These are phyloP conservation scores for Lagerstroemia speciosa DNA, from an alignment of 345 rosid genomes.

Conservation along the genomic window DNA sequence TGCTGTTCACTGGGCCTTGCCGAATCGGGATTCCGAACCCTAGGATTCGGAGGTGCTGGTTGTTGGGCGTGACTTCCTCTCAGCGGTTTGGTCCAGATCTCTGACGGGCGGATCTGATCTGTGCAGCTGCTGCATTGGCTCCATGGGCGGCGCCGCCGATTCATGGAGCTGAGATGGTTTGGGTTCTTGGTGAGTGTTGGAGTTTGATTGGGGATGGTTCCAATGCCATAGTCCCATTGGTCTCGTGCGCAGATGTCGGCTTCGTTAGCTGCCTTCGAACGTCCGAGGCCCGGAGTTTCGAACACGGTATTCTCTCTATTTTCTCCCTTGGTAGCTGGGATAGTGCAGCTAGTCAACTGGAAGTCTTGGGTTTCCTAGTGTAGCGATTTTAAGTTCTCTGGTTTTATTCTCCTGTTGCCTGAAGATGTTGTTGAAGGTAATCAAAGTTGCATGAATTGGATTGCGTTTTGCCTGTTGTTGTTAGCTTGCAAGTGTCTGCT, in stretches of 20 bases:
- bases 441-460: background rate
- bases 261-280: constrained; percentile 78
- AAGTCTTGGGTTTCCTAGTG: background rate
- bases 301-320: constrained; percentile 49
- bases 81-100: background rate
- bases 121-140: constrained; percentile 1
- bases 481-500: background rate
- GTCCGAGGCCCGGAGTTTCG: constrained; percentile 53
- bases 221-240: constrained; percentile 7
- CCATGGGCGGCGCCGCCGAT: constrained; percentile 7
- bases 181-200: constrained; percentile 1
- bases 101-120: constrained; percentile 2
- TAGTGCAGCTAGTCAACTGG: background rate
- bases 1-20: background rate
- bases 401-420: background rate
- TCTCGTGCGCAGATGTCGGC: constrained; percentile 49
- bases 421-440: background rate
- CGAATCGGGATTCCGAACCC: constrained; percentile 3
- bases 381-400: background rate
- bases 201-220: background rate
- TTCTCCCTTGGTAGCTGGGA: background rate
- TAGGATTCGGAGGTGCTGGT: background rate
- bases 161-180: constrained; percentile 8
- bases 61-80: background rate
- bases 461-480: background rate